Evolutionary conservation across 2,329 filamentous ascomycete species (phyloP).

Genomic region (Aureobasidium zeae): DNA sequence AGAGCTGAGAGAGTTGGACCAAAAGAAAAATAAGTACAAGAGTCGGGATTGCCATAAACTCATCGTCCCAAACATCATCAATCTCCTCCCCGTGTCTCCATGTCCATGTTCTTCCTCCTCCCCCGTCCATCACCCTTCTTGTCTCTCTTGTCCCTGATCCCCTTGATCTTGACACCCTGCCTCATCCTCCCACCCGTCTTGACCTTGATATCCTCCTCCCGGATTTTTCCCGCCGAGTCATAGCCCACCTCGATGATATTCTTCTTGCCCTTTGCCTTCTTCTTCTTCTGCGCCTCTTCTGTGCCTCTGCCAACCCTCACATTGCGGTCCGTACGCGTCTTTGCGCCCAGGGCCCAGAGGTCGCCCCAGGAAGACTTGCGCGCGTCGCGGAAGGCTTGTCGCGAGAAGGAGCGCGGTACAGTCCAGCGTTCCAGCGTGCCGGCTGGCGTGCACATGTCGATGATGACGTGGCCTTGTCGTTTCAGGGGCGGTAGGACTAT

Average conservation of each 20-base stretch:
- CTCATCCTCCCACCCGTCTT: slow-evolving; percentile 25
- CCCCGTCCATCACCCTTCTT: slow-evolving; percentile 24
- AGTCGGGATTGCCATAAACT: background rate
- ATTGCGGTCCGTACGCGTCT: slow-evolving; percentile 60
- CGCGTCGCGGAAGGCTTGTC: slow-evolving; percentile 80
- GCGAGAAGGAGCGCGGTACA: slow-evolving; percentile 70
- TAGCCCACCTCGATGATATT: slow-evolving; percentile 33
- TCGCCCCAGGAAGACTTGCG: slow-evolving; percentile 88
- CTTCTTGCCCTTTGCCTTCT: slow-evolving; percentile 24
- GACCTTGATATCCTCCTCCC: slow-evolving; percentile 23
- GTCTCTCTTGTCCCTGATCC: slow-evolving; percentile 28
- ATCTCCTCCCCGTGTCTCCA: background rate
- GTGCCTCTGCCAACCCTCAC: slow-evolving; percentile 48
- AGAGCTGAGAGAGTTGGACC: too few relatives aligned
- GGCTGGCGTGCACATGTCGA: slow-evolving; percentile 82
- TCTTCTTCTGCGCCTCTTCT: slow-evolving; percentile 18
- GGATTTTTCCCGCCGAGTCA: slow-evolving; percentile 15
- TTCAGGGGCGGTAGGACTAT: slow-evolving; percentile 75
- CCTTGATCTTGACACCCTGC: slow-evolving; percentile 29
- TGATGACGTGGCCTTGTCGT: slow-evolving; percentile 72
- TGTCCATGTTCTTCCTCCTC: slow-evolving; percentile 10
- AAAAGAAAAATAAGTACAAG: too few relatives aligned
- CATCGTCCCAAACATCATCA: background rate
- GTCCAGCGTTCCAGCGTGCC: slow-evolving; percentile 90
- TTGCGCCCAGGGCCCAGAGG: slow-evolving; percentile 88